Conservation (phyloP, 2,329 filamentous ascomycete genomes). For the Neopestalotiopsis rosae region DNA sequence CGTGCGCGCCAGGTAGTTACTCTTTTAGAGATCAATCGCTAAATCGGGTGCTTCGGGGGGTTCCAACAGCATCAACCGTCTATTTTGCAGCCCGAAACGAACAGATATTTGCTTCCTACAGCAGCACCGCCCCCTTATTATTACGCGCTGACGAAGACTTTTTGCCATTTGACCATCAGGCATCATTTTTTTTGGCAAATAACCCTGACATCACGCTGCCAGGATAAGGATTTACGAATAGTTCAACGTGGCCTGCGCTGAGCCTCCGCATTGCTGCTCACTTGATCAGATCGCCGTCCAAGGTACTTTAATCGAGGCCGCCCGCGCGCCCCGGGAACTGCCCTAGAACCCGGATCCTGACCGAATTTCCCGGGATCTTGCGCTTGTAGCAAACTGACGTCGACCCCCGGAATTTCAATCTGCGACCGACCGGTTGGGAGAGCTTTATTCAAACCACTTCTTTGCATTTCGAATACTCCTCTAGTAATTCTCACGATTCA, state of each 20-base stretch:
- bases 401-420: background rate
- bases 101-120: background rate
- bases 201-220: slow-evolving; percentile 8
- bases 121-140: slow-evolving; percentile 5
- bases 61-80: background rate
- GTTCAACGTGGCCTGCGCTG: slow-evolving; percentile 15
- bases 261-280: slow-evolving; percentile 11
- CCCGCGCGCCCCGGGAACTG: slow-evolving; percentile 8
- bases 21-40: background rate
- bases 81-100: slow-evolving; percentile 4
- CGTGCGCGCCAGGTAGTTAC: background rate
- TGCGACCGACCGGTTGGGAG: background rate
- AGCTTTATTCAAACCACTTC: background rate
- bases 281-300: slow-evolving; percentile 11
- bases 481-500: background rate
- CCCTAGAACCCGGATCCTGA: slow-evolving; percentile 8
- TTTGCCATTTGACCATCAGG: background rate
- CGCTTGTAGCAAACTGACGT: background rate
- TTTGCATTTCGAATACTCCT: background rate
- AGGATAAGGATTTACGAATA: background rate
- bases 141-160: background rate
- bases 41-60: background rate
- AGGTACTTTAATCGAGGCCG: slow-evolving; percentile 3
- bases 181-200: background rate
- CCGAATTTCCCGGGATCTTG: slow-evolving; percentile 7